Base-by-base conservation (phyloP, 2,329 filamentous ascomycete species). In the Diplodia corticola region DNA sequence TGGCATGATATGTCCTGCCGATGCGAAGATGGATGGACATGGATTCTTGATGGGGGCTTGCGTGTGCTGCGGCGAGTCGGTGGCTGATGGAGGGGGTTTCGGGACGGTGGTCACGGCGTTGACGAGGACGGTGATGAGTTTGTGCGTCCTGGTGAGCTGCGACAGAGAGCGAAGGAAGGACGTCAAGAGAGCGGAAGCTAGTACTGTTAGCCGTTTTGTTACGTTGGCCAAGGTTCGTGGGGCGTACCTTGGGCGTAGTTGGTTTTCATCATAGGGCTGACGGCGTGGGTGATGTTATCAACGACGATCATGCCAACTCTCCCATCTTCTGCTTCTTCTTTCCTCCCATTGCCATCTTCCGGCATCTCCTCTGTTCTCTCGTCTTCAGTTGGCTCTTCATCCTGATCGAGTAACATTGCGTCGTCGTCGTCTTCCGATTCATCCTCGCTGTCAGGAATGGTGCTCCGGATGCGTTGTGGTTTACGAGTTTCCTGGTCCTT, bases 91-190 rank as follows among this genome's bases (percentile, higher is more conserved):
- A 13, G 3, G 37, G 15, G 17, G 5, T n/a, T 17, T 26, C 20
- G 48, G 71, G 7, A 69, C 67, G 9, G 66, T 67, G 0, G 71
- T 69, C 12, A 71, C 71, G 13, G 72, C 73, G 69, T 80, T 82
- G 5, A 76, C 46, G 15, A 83, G 69, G n/a, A 81, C 49, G 5
- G 79, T 80, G 71, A 77, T 76, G 17, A 83, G 71, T 20, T 72
- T 61, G 68, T 80, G 72, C 4, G 69, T 68, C 13, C 55, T 69
- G 5, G 80, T 80, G 35, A 84, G 72, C 60, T 80, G 72, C 4
- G 69, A 65, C 15, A 84, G 73, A 4, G 75, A 74, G 44, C 76
- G 76, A 68, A 84, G 75, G 63, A 84, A 77, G 13, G 75, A 72
- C 15, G 77, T 70, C 13, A 82, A 69, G 4, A 80, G 71, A 12